These are phyloP conservation scores for Babesia bigemina DNA, from an alignment of 169 alveolate species.

Conservation along the genomic window DNA sequence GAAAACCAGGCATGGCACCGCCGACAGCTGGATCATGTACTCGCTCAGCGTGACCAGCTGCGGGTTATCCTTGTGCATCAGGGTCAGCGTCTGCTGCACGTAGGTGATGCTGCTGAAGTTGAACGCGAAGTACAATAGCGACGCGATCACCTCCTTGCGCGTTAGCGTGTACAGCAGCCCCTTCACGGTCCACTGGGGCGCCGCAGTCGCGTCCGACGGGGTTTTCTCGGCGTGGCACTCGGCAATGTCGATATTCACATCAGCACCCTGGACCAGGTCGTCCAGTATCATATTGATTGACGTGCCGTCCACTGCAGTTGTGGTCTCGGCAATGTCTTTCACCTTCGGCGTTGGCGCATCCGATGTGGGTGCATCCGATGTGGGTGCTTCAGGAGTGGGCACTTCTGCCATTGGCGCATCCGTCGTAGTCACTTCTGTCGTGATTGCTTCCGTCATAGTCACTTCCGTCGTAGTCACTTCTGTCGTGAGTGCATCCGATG, in stretches of 20 bases:
- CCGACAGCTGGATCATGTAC: conserved; percentile 54
- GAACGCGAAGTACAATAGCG: conserved; percentile 37
- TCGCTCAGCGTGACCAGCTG: conserved; percentile 40
- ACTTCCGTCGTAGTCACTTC: no score
- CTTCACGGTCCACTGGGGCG: conserved; percentile 29
- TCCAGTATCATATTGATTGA: neutral
- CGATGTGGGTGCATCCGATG: no score
- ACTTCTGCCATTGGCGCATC: neutral
- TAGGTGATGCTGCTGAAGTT: conserved; percentile 57
- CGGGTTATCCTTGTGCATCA: conserved; percentile 20
- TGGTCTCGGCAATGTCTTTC: no score
- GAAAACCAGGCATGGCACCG: conserved; percentile 46
- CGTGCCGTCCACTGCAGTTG: no score
- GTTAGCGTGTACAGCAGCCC: conserved; percentile 25
- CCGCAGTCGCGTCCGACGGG: neutral
- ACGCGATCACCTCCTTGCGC: conserved; percentile 33
- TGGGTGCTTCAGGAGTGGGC: neutral
- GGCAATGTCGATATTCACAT: neutral
- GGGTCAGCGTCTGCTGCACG: conserved; percentile 47
- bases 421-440: no score
- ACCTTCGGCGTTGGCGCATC: no score
- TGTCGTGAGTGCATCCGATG: no score
- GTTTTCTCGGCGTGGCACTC: neutral
- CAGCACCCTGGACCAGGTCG: neutral
- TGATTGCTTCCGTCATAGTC: no score